phyloP scores from a whole-genome alignment of 495 filamentous ascomycete genomes.

The Annulohypoxylon moriforme region DNA sequence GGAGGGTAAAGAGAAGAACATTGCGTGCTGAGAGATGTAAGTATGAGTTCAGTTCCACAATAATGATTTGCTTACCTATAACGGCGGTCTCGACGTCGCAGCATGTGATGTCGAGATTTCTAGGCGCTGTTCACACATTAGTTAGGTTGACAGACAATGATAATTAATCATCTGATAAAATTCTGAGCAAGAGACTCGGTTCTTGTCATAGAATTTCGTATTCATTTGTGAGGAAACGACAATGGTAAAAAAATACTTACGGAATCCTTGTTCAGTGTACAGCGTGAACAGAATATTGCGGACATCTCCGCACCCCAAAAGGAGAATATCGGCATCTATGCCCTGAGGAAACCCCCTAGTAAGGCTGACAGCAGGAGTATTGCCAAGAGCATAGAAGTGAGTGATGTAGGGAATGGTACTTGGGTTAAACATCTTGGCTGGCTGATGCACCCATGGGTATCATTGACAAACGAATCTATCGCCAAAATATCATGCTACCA shows the following conservation, averaged over 20 bases:
- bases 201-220: background rate
- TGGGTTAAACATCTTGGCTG: constrained; percentile 32
- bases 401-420: constrained; percentile 5
- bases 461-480: too few relatives aligned
- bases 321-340: constrained; percentile 44
- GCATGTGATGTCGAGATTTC: constrained; percentile 49
- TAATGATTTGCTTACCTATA: constrained; percentile 35
- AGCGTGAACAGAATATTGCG: constrained; percentile 50
- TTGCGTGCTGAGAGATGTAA: constrained; percentile 45
- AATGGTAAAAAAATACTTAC: constrained; percentile 34
- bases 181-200: background rate
- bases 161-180: too few relatives aligned
- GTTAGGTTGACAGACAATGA: background rate
- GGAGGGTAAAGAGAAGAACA: constrained; percentile 45
- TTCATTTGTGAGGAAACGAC: too few relatives aligned
- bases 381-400: constrained; percentile 44
- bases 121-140: constrained; percentile 23
- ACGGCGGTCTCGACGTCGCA: constrained; percentile 44
- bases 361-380: constrained; percentile 46
- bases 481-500: too few relatives aligned
- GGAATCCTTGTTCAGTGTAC: constrained; percentile 37
- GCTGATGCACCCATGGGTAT: too few relatives aligned
- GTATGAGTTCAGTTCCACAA: background rate
- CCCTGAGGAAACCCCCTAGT: constrained; percentile 46
- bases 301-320: constrained; percentile 51